Evolutionary conservation across 129 eudicot genomes (phyloP), one percentile per base, ranked within the genome.

Genomic region (Apium graveolens): DNA sequence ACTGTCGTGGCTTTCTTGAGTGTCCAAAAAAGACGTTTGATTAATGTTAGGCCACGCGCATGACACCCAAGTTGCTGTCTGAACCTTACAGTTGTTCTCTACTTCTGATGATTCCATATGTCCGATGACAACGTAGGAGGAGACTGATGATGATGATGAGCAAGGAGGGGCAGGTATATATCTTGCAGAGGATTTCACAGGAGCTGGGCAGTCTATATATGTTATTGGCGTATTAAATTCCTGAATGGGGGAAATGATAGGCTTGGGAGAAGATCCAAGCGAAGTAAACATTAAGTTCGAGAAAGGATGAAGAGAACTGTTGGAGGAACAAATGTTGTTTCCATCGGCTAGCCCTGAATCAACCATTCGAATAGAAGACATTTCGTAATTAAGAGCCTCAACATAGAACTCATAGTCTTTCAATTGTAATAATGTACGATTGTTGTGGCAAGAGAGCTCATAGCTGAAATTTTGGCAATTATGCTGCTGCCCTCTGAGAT

Each of bases 181-280:
- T 3, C 74, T 11, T 7, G 29, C 12, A 3, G 63, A 53, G 3
- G 12, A 53, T 21, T 53, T 34, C 4, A 37, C 74, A 29, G 74
- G 74, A 32, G 74, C 44, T 34, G 74, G 44, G 12, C 74, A 69
- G 44, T 69, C 74, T 13, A 69, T 35, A 35, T 31, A 69, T 69
- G 74, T 69, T 13, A 69, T 32, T 68, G 39, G 73, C 43, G 1
- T 68, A 34, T 68, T 68, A 29, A 3, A 14, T 11, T 68, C 62
- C 27, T 20, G 62, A 51, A 51, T 51, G 10, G 62, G 62, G 0
- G 27, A 51, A 20, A 51, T 16, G 7, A 16, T 13, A 46, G 16
- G 1, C 20, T 46, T 14, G 51, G 16, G 3, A 46, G 0, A 1
- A 13, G 16, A 11, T 46, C 18, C 20, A 46, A 14, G 0, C 51